Evolutionary conservation across 768 basidiomycete species (phyloP).

Genomic region (Amyloporia xantha): DNA sequence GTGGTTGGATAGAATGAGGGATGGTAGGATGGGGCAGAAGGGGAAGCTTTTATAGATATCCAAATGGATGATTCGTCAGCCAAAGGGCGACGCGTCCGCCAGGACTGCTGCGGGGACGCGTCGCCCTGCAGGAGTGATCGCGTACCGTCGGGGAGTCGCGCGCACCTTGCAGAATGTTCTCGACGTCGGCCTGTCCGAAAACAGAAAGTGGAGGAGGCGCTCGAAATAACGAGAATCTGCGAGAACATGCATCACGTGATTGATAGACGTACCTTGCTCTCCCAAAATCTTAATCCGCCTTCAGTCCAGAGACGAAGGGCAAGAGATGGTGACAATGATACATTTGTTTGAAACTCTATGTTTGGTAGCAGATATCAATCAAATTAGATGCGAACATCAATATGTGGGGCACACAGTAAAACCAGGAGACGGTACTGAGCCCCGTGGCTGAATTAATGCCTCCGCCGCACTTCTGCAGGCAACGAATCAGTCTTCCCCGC

Average conservation of each 20-base stretch:
- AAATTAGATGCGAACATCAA: too few relatives aligned
- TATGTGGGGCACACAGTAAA: conserved; percentile 17
- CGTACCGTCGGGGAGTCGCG: conserved; percentile 3
- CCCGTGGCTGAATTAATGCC: conserved; percentile 12
- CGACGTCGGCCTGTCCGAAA: conserved; percentile 2
- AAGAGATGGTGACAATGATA: too few relatives aligned
- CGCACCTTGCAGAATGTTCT: conserved; percentile 5
- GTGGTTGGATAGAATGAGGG: neutral
- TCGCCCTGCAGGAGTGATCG: conserved; percentile 1
- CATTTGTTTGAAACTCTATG: too few relatives aligned
- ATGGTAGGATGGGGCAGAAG: neutral
- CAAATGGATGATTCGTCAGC: conserved; percentile 10
- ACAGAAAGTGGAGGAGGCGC: conserved; percentile 4
- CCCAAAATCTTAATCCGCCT: too few relatives aligned
- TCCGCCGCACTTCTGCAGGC: conserved; percentile 2
- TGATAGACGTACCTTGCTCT: too few relatives aligned
- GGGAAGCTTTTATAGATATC: conserved; percentile 6
- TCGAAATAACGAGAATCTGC: conserved; percentile 6
- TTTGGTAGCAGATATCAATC: too few relatives aligned
- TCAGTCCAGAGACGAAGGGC: too few relatives aligned
- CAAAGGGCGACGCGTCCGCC: conserved; percentile 9
- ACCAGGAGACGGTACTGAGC: conserved; percentile 6
- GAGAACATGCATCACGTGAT: neutral
- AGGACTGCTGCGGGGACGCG: neutral
- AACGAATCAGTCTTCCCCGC: conserved; percentile 14